Evolutionary conservation across 345 rosid genomes (phyloP).

Genomic region (Chamaenerion angustifolium): DNA sequence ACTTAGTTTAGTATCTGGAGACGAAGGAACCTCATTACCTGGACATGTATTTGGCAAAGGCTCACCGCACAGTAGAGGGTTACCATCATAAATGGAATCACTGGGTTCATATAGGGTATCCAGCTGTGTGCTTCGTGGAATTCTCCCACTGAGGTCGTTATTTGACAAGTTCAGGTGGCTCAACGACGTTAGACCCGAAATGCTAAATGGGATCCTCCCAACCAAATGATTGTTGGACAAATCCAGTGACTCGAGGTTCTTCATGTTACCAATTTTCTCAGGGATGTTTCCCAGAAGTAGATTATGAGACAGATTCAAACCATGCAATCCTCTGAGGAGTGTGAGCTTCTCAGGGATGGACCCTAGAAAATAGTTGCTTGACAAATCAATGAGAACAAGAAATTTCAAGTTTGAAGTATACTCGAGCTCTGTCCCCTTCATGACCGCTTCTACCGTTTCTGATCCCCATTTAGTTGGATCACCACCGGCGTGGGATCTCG

Average conservation of each 20-base stretch:
- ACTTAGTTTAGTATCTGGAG: not conserved
- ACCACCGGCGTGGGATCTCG: too few species aligned
- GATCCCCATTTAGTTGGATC: not conserved
- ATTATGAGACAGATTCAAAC: conserved; percentile 17
- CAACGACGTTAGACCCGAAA: conserved; percentile 3
- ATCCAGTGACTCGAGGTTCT: conserved; percentile 13
- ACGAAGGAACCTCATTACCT: not conserved
- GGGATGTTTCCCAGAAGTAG: conserved; percentile 13
- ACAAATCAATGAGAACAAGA: conserved; percentile 13
- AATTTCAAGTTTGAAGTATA: not conserved
- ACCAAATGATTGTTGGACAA: conserved; percentile 12
- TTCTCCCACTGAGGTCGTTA: conserved; percentile 10
- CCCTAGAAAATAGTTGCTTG: conserved; percentile 14
- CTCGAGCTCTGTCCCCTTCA: not conserved
- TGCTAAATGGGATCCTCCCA: conserved; percentile 12
- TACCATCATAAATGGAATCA: not conserved
- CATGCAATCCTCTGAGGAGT: conserved; percentile 4
- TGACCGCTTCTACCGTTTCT: not conserved
- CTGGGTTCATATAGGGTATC: conserved; percentile 1
- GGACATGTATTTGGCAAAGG: conserved; percentile 1
- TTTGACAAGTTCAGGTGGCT: conserved; percentile 16
- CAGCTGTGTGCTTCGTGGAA: conserved; percentile 7
- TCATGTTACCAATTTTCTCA: conserved; percentile 3
- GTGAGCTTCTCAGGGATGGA: conserved; percentile 6
- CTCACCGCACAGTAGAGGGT: conserved; percentile 6